Evolutionary conservation across 2,329 filamentous ascomycete species (phyloP).

Genomic region (Tympanopsis confertula): DNA sequence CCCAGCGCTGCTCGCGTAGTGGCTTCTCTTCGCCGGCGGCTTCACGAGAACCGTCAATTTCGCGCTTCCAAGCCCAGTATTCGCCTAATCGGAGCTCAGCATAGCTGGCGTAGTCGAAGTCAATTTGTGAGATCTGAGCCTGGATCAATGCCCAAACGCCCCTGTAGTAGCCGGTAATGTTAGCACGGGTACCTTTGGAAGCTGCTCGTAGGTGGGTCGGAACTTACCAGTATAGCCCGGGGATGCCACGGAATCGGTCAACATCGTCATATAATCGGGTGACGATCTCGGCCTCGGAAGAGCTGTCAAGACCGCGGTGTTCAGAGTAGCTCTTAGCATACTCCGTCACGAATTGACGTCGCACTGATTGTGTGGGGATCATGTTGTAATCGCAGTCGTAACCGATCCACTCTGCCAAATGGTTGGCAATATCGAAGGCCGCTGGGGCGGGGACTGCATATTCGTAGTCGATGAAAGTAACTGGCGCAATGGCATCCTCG

Average conservation of each 20-base stretch:
- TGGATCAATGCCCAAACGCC: conserved; percentile 95
- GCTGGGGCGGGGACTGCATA: conserved; percentile 90
- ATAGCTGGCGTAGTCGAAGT: conserved; percentile 92
- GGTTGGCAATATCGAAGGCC: conserved; percentile 92
- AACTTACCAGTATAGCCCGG: conserved; percentile 64
- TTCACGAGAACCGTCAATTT: conserved; percentile 51
- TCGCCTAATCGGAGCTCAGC: conserved; percentile 77
- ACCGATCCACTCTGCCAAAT: conserved; percentile 96
- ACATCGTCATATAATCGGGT: conserved; percentile 67
- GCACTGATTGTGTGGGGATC: conserved; percentile 67
- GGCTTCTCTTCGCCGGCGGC: conserved; percentile 46
- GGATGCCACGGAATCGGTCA: conserved; percentile 76
- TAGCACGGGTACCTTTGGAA: not conserved
- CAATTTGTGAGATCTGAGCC: conserved; percentile 83
- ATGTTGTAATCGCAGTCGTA: conserved; percentile 86
- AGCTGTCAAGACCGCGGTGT: conserved; percentile 24
- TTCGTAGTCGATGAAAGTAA: conserved; percentile 95
- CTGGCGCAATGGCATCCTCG: conserved; percentile 14
- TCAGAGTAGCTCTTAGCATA: conserved; percentile 67
- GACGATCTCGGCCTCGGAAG: conserved; percentile 43
- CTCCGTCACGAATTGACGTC: conserved; percentile 69
- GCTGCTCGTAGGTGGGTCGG: not conserved
- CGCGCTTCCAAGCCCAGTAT: conserved; percentile 84
- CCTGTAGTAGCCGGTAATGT: not conserved
- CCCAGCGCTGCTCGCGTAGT: conserved; percentile 72